Evolutionary conservation across 2,329 filamentous ascomycete species (phyloP).

Genomic region (Aspergillus sp.): DNA sequence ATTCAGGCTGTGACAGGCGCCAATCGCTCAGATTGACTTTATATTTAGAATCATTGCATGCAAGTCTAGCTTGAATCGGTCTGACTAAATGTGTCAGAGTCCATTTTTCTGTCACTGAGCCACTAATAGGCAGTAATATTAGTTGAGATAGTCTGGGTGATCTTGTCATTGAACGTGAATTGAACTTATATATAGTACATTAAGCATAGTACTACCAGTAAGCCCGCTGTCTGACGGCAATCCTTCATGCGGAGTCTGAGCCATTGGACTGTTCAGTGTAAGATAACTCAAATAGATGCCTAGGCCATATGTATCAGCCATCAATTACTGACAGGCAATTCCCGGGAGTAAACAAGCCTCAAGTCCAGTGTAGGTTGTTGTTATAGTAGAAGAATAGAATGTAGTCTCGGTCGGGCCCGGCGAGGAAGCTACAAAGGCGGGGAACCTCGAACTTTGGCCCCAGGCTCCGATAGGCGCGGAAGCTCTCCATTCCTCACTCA

Average conservation of each 20-base stretch:
- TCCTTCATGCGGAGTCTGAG: too few relatives aligned
- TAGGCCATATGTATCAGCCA: too few relatives aligned
- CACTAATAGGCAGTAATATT: too few relatives aligned
- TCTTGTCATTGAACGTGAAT: too few relatives aligned
- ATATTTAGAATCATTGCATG: neutral
- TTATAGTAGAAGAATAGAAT: neutral
- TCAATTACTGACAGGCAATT: neutral
- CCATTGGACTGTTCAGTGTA: too few relatives aligned
- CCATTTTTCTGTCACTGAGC: too few relatives aligned
- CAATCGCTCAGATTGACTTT: neutral
- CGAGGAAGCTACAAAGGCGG: constrained; percentile 10
- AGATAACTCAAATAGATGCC: too few relatives aligned
- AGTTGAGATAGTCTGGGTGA: too few relatives aligned
- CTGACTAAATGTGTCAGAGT: too few relatives aligned
- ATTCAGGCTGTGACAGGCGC: neutral
- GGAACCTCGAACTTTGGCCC: constrained; percentile 11
- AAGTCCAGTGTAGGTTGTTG: neutral
- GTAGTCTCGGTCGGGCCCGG: constrained; percentile 2
- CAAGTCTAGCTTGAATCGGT: neutral
- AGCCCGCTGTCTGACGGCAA: too few relatives aligned
- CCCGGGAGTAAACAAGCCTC: neutral
- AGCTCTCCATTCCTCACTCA: constrained; percentile 9
- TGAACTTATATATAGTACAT: too few relatives aligned
- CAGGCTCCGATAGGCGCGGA: constrained; percentile 24
- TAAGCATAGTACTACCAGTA: too few relatives aligned